These are phyloP conservation scores for Herpetomonas samuelpessoai DNA, from an alignment of 208 protist species.

Conservation along the genomic window DNA sequence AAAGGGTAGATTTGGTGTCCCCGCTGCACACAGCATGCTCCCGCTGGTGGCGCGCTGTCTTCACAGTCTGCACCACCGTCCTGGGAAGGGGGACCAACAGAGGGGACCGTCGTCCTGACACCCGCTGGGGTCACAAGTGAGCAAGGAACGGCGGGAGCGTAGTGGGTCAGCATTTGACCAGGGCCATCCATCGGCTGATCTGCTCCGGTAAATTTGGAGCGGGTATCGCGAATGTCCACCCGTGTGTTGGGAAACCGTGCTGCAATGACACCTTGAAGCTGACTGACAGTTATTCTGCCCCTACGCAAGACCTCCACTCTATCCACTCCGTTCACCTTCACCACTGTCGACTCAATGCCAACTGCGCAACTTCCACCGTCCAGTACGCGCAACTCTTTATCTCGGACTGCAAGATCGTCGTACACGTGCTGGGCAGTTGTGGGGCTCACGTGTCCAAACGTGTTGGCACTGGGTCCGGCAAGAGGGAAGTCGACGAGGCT, in stretches of 20 bases:
- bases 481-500: conserved; percentile 73
- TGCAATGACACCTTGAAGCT: conserved; percentile 53
- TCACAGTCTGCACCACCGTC: too few relatives aligned
- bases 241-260: conserved; percentile 34
- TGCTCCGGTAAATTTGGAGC: conserved; percentile 26
- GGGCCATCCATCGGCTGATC: conserved; percentile 81
- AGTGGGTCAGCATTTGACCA: conserved; percentile 92
- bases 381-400: conserved; percentile 76
- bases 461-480: conserved; percentile 92
- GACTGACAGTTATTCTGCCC: conserved; percentile 67
- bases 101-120: too few relatives aligned
- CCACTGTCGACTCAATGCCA: conserved; percentile 93
- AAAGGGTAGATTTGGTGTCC: conserved; percentile 25
- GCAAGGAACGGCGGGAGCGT: conserved; percentile 76
- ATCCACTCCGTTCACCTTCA: conserved; percentile 64
- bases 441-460: conserved; percentile 92
- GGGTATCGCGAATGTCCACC: conserved; percentile 67
- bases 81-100: too few relatives aligned
- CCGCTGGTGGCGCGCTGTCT: too few relatives aligned
- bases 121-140: conserved; percentile 70
- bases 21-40: conserved; percentile 34
- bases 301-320: conserved; percentile 76
- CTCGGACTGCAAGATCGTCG: conserved; percentile 82
- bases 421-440: conserved; percentile 89
- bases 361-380: conserved; percentile 85